Conservation (phyloP, 2,329 filamentous ascomycete species). For the Xylariaceae sp. region DNA sequence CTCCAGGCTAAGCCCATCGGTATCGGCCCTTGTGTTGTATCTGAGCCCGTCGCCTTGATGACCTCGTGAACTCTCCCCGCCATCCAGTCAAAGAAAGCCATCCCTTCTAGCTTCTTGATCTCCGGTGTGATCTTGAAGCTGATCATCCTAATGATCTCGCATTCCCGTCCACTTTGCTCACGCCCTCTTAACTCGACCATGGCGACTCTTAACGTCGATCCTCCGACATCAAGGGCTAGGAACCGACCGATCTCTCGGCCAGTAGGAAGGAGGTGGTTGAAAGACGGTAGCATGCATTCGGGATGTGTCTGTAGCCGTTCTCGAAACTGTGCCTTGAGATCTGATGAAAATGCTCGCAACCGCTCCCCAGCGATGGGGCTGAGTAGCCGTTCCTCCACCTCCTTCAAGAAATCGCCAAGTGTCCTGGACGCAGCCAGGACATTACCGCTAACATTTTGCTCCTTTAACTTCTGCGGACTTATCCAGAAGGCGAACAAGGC, state of each 20-base stretch:
- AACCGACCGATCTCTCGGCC: constrained; percentile 57
- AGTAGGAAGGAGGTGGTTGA: constrained; percentile 60
- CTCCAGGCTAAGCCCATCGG: constrained; percentile 64
- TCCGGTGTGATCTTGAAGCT: constrained; percentile 54
- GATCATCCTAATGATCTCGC: constrained; percentile 50
- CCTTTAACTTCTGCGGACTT: constrained; percentile 36
- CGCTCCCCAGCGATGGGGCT: constrained; percentile 43
- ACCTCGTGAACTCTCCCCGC: constrained; percentile 56
- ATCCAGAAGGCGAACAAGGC: constrained; percentile 54
- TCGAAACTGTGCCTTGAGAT: constrained; percentile 52
- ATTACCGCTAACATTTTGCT: constrained; percentile 20
- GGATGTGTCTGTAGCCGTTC: constrained; percentile 49
- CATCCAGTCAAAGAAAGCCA: constrained; percentile 66
- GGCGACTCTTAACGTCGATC: constrained; percentile 63
- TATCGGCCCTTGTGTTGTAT: constrained; percentile 40
- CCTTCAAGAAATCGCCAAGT: constrained; percentile 51
- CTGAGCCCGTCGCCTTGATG: constrained; percentile 41
- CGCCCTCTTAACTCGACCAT: constrained; percentile 56
- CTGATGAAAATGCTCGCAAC: constrained; percentile 44
- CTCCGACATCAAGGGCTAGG: constrained; percentile 64
- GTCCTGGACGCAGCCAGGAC: constrained; percentile 24
- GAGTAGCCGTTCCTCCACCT: constrained; percentile 51
- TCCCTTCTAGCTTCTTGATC: constrained; percentile 55
- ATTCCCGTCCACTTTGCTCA: constrained; percentile 37
- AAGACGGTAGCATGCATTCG: constrained; percentile 62